These are phyloP conservation scores for Nasturtium officinale DNA, from an alignment of 345 rosid genomes.

Conservation along the genomic window DNA sequence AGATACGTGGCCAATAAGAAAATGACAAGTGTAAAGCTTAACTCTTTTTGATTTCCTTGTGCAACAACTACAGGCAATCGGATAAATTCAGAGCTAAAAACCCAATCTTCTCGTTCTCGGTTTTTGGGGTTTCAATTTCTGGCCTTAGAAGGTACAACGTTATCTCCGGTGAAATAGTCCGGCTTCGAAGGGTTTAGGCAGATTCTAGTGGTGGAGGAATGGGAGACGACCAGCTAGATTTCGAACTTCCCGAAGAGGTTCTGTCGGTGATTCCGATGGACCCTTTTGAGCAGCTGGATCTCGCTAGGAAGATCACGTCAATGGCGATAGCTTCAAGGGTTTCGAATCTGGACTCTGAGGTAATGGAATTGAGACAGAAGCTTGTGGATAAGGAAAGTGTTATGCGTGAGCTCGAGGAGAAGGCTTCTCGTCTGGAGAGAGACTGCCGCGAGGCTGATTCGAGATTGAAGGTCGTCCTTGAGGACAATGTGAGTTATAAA, in stretches of 20 bases:
- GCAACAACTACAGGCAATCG: slow-evolving; percentile 28
- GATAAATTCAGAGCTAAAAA: slow-evolving; percentile 23
- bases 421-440: slow-evolving; percentile 56
- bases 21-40: slow-evolving; percentile 26
- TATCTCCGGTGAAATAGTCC: slow-evolving; percentile 1
- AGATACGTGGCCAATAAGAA: background rate
- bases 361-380: slow-evolving; percentile 54
- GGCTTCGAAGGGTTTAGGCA: slow-evolving; percentile 3
- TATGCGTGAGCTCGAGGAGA: slow-evolving; percentile 69
- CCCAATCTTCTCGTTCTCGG: slow-evolving; percentile 41
- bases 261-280: slow-evolving; percentile 85
- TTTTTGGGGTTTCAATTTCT: slow-evolving; percentile 14
- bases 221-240: slow-evolving; percentile 58
- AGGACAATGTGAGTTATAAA: slow-evolving; percentile 63
- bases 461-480: slow-evolving; percentile 55
- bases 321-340: slow-evolving; percentile 95
- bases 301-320: slow-evolving; percentile 95
- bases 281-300: slow-evolving; percentile 94
- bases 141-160: background rate
- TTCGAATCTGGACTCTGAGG: slow-evolving; percentile 77
- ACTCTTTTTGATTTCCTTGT: background rate
- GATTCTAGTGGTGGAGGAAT: slow-evolving; percentile 38
- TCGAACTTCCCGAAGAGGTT: slow-evolving; percentile 69
- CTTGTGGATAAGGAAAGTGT: slow-evolving; percentile 65
- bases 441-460: slow-evolving; percentile 64